Percentiles rank a stretch among this genome's conserved stretches.
Evolutionary conservation across 352 stramenopile species (phyloP).

Genomic region (Aphanomyces stellatus): DNA sequence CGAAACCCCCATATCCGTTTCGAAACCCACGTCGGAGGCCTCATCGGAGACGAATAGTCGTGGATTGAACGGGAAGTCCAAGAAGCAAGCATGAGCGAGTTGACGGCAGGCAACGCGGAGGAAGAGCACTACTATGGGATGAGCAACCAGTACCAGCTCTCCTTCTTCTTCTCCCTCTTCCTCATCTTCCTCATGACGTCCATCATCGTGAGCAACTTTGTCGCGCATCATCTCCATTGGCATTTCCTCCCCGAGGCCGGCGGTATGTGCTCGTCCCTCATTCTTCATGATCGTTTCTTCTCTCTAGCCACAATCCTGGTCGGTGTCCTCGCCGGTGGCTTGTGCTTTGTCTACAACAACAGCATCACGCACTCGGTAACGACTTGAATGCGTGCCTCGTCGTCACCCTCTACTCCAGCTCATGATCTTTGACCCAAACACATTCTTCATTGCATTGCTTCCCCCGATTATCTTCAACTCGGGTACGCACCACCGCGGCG

Average conservation of each 20-base stretch:
- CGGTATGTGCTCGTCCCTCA: conserved; percentile 22
- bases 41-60: not conserved
- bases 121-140: conserved; percentile 26
- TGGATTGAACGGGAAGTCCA: not conserved
- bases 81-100: conserved; percentile 12
- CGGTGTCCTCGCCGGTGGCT: conserved; percentile 22
- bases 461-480: conserved; percentile 83
- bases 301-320: conserved; percentile 24
- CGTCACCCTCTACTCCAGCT: conserved; percentile 15
- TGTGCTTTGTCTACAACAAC: conserved; percentile 23
- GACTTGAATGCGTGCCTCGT: not conserved
- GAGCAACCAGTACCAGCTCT: conserved; percentile 69
- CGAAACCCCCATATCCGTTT: not conserved
- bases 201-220: conserved; percentile 75
- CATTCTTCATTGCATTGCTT: conserved; percentile 77
- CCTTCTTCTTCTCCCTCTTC: conserved; percentile 69
- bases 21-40: no score
- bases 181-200: conserved; percentile 62
- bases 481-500: conserved; percentile 14
- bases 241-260: conserved; percentile 64
- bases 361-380: conserved; percentile 27
- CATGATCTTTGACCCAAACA: conserved; percentile 48
- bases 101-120: conserved; percentile 18
- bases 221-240: conserved; percentile 61
- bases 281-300: not conserved